Base-by-base conservation (phyloP, 345 rosid genomes). In the Trapa bicornis region DNA sequence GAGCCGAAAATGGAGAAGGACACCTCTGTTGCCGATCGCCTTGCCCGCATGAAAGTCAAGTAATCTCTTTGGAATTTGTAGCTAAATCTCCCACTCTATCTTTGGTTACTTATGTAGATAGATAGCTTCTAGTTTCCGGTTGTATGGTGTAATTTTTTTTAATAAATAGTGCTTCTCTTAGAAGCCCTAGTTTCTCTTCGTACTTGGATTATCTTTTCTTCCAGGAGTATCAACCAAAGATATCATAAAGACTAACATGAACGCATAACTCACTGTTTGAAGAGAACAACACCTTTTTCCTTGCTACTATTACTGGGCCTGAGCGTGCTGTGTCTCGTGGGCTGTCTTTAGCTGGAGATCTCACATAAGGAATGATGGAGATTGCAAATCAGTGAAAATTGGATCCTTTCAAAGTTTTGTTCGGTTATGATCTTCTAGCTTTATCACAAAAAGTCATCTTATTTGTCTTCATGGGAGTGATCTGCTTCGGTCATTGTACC, bases 21-120 rank as follows among this genome's bases (percentile, higher is more conserved):
- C 71, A 90, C 94, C 65, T 90, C 98, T 69, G 97, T 88, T 67
- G 96, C 97, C 58, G 97, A 90, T 76, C 96, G 98, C 32, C 97
- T 90, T 45, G 98, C 97, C 75, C 98, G 98, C 71, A 90, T 90
- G 97, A 93, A 90, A 93, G 82, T 87, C 84, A 93, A 88, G 98
- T 93, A 79, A 50, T 76, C 42, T 0, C 10, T 36, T n/a, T 33
- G 13, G 1, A 81, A 77, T 80, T 82, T 89, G 88, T 80, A 82
- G 84, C 64, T 74, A 74, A 77, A 73, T 71, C 80, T 68, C 48
- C 29, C 13, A 29, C 35, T 62, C 48, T 37, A 10, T 10, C 65
- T 22, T 35, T 43, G 13, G 4, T 50, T 61, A 41, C 43, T 41
- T 41, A 41, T 41, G 43, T 41, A 8, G 37, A 6, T 32, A 0